phyloP scores from a whole-genome alignment of 116 monocot genomes.

The Zostera marina region DNA sequence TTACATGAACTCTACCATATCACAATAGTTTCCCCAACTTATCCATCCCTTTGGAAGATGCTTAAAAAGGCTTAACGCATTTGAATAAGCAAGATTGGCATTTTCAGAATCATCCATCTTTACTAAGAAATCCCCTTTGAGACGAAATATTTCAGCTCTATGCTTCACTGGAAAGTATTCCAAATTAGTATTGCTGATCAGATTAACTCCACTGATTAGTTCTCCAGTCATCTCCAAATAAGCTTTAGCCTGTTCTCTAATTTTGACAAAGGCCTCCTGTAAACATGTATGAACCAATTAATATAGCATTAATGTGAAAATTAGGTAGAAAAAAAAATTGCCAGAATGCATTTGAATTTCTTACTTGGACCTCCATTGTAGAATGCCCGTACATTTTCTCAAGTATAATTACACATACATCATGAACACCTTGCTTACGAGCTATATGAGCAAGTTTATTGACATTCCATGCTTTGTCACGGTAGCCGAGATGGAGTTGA shows the following conservation, averaged over 20 bases:
- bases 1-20: slow-evolving; percentile 41
- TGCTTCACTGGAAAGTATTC: slow-evolving; percentile 90
- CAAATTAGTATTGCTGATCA: slow-evolving; percentile 95
- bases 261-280: slow-evolving; percentile 99
- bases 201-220: slow-evolving; percentile 76
- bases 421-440: slow-evolving; percentile 83
- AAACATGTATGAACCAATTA: slow-evolving; percentile 8
- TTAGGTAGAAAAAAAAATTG: background rate
- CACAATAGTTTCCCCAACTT: slow-evolving; percentile 98
- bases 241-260: slow-evolving; percentile 97
- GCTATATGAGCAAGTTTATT: slow-evolving; percentile 93
- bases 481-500: slow-evolving; percentile 92
- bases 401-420: slow-evolving; percentile 94
- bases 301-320: background rate
- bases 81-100: slow-evolving; percentile 84
- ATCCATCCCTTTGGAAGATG: slow-evolving; percentile 99
- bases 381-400: slow-evolving; percentile 98
- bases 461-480: slow-evolving; percentile 99
- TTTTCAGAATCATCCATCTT: slow-evolving; percentile 87
- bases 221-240: slow-evolving; percentile 97
- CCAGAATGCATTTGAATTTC: background rate
- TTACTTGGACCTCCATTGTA: slow-evolving; percentile 98
- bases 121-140: slow-evolving; percentile 86
- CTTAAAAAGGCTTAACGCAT: slow-evolving; percentile 67
- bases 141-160: slow-evolving; percentile 88